Conservation (phyloP, 768 basidiomycete species). For the Mycena sanguinolenta region DNA sequence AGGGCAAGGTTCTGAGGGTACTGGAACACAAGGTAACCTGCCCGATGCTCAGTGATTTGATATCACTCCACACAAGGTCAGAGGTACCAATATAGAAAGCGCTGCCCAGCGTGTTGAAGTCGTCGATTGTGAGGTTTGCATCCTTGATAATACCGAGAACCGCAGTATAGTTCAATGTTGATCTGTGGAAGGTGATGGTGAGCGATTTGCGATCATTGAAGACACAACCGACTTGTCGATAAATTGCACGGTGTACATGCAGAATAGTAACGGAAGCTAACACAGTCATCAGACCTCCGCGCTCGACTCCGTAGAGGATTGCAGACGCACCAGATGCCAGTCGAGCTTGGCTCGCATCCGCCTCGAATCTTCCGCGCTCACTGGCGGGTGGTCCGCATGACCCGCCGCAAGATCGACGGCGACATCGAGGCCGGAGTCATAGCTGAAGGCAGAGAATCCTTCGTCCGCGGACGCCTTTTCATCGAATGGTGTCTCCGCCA, state of each 20-base stretch:
- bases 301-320: background rate
- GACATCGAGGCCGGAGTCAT: constrained; percentile 5
- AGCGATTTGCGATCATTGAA: background rate
- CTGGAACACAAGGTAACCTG: constrained; percentile 8
- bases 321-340: constrained; percentile 5
- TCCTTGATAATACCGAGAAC: constrained; percentile 6
- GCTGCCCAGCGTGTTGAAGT: constrained; percentile 4
- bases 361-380: constrained; percentile 5
- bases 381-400: background rate
- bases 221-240: constrained; percentile 3
- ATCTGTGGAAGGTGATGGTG: background rate
- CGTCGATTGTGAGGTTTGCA: constrained; percentile 3
- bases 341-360: constrained; percentile 7
- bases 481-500: constrained; percentile 1
- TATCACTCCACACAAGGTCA: constrained; percentile 1
- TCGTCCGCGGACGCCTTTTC: background rate
- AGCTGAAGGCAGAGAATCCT: background rate
- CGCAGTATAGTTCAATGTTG: constrained; percentile 1
- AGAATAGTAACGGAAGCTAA: constrained; percentile 4
- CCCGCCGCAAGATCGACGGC: constrained; percentile 2
- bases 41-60: background rate
- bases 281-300: constrained; percentile 1
- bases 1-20: constrained; percentile 6
- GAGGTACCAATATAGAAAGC: constrained; percentile 3
- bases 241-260: constrained; percentile 6